phyloP scores from a whole-genome alignment of 1,284 basidiomycete genomes.

The Apiotrichum gamsii region DNA sequence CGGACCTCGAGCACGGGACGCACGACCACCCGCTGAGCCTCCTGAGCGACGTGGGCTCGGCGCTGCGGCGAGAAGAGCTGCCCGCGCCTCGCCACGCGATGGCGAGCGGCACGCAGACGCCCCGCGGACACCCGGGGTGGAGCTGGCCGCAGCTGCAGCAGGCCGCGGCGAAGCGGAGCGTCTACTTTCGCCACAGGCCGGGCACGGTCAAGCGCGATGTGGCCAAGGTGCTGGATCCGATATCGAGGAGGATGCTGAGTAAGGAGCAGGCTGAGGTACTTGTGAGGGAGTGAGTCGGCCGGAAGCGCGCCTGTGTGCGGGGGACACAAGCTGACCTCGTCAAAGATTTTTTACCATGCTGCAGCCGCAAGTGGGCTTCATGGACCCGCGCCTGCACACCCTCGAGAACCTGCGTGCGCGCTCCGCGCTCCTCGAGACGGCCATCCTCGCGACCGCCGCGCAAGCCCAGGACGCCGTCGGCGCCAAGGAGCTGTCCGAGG shows the following conservation, averaged over 20 bases:
- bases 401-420: not conserved
- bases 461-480: not conserved
- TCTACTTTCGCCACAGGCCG: slow-evolving; percentile 8
- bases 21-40: slow-evolving; percentile 1
- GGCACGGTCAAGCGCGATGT: slow-evolving; percentile 9
- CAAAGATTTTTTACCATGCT: slow-evolving; percentile 2
- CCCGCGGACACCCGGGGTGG: not conserved
- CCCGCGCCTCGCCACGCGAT: not conserved
- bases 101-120: not conserved
- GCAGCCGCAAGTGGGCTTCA: slow-evolving; percentile 1
- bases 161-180: not conserved
- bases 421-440: slow-evolving; percentile 5
- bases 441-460: slow-evolving; percentile 4
- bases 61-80: not conserved
- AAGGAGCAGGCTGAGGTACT: slow-evolving; percentile 4
- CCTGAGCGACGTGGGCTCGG: slow-evolving; percentile 1
- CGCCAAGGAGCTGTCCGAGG: not conserved
- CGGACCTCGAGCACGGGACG: not conserved
- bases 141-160: not conserved
- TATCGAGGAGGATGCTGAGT: not conserved
- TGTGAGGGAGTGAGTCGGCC: not conserved
- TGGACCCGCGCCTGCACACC: slow-evolving; percentile 8
- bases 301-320: not conserved
- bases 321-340: no score
- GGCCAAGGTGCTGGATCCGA: slow-evolving; percentile 4